Evolutionary conservation across 73 alveolate genomes (phyloP).

Genomic region (Paramecium biaurelia): DNA sequence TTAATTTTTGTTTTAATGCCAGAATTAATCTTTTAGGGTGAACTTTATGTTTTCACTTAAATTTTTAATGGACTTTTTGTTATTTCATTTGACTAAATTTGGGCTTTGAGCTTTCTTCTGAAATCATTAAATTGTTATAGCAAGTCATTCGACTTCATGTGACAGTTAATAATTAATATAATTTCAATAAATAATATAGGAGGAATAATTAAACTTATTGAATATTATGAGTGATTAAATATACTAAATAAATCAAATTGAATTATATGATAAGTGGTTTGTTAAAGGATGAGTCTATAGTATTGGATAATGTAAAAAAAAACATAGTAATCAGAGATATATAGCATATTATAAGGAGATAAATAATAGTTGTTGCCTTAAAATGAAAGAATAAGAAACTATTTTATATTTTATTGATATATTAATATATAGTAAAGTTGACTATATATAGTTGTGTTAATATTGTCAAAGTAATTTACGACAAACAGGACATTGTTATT

Average conservation of each 20-base stretch:
- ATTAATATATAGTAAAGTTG: too few relatives aligned
- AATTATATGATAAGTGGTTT: background rate
- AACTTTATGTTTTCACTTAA: background rate
- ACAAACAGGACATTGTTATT: constrained; percentile 31
- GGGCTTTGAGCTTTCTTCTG: background rate
- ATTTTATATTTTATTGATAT: too few relatives aligned
- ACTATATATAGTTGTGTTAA: background rate
- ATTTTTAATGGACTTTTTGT: background rate
- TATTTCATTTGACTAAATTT: background rate
- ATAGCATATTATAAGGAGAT: constrained; percentile 71
- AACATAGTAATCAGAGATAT: background rate
- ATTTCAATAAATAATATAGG: background rate
- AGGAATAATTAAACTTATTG: background rate
- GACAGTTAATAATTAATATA: background rate
- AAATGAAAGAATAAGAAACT: background rate
- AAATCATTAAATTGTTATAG: background rate
- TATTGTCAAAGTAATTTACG: background rate
- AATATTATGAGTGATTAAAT: background rate
- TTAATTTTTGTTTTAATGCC: background rate
- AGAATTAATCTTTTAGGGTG: background rate
- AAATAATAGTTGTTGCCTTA: background rate
- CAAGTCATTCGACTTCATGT: background rate
- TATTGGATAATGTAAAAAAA: background rate
- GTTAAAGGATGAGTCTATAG: background rate
- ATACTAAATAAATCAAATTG: background rate